Evolutionary conservation across 2,329 filamentous ascomycete species (phyloP), one percentile per base, ranked within the genome.

Genomic region (Phyllosticta citribraziliensis): DNA sequence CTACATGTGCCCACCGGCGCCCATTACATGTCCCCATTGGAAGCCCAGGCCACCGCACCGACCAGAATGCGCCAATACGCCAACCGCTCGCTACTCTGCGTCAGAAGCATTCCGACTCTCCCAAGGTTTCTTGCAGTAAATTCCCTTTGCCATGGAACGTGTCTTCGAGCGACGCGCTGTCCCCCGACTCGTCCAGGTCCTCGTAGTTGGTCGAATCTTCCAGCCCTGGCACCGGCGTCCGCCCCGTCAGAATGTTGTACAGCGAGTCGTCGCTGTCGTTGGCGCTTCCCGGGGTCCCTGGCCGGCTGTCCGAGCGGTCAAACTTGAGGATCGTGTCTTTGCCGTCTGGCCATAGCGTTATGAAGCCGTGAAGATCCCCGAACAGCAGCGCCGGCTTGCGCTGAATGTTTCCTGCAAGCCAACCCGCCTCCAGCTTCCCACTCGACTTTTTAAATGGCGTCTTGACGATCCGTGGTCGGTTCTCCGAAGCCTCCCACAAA

Each of bases 251-350:
- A 5, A 80, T 75, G 24, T 80, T 76, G 56, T 76, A 77, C 24
- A 80, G 64, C 52, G 76, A 79, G 64, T 80, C 78, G 27, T 80
- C 77, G 58, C 73, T 76, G 5, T 70, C 71, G 5, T 76, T 73
- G 9, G 33, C 33, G 33, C 67, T 69, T 11, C 73, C 69, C 3
- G 67, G 65, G 0, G 59, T 66, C 9, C 70, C 68, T 8, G 61
- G 61, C 11, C 59, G 40, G 19, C 62, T 61, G n/a, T 25, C 50
- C 9, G 59, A 53, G n/a, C 33, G 50, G 22, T 30, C 50, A 61
- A 72, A 72, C 2, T 66, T 64, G 5, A 72, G 63, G 24, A 74
- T 70, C 35, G 67, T 62, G 52, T 74, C 70, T 52, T 61, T 61
- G 55, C 59, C 59, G 14, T 61, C 40, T 10, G 55, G 59, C 59